Evolutionary conservation across 2,329 filamentous ascomycete genomes (phyloP), one percentile per base, ranked within the genome.

Genomic region (Fusarium burgessii): DNA sequence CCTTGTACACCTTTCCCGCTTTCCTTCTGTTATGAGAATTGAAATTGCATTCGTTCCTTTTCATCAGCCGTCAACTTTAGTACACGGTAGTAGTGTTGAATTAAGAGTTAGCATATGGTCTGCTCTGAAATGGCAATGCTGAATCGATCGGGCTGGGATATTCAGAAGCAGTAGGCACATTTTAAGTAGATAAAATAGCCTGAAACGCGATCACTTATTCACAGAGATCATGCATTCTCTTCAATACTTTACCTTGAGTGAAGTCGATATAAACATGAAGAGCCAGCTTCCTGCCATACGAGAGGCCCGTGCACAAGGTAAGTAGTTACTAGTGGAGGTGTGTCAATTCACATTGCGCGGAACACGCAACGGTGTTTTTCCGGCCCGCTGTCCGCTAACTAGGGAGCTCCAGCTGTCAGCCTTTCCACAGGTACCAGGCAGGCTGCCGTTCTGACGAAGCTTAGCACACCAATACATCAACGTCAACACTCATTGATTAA

Each of bases 401-500:
- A 54, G 58, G 60, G 67, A 78, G 78, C 77, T 78, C 74, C 69
- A 75, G 77, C 76, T 77, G 67, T 73, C 72, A 75, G 74, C 75
- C 73, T 74, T 74, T 76, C 65, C 62, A 51, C 42, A 74, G 71
- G 72, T 76, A 57, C 70, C 42, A 69, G 77, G 75, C 69, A 81
- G 80, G 80, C 80, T 81, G 73, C 80, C 75, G 77, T 72, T 77
- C 78, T 82, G 80, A 82, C 80, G 80, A 81, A 81, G 80, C 80
- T 80, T 75, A 76, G 73, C 40, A 69, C 62, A 72, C 72, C 71
- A 63, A 60, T 57, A 56, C 71, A 70, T 71, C 61, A 71, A 75
- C 72, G 71, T 74, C 71, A 68, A 75, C 62, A 62, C 62, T 58
- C 66, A 64, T 66, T 70, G 49, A 61, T 50, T 55, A 70, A 70